Conservation (phyloP, 2,329 filamentous ascomycete species). For the Aureobasidium sp. region DNA sequence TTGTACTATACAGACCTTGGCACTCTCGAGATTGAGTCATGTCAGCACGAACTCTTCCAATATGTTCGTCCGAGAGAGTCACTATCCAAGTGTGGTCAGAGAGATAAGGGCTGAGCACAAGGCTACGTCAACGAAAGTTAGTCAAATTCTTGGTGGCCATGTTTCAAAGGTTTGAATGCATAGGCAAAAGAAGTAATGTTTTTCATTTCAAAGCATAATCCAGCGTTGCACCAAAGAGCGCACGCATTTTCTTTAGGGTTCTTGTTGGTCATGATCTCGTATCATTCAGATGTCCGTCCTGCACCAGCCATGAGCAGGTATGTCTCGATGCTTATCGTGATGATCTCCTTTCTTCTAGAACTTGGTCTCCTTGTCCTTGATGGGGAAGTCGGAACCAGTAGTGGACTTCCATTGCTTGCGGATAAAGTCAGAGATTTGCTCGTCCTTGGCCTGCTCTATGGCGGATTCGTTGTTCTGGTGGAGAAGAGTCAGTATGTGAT, state of each 20-base stretch:
- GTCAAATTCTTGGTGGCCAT: no score
- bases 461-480: conserved; percentile 57
- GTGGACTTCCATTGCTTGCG: conserved; percentile 58
- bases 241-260: neutral
- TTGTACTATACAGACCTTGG: no score
- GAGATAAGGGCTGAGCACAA: no score
- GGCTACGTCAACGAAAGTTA: no score
- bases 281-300: neutral
- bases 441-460: conserved; percentile 74
- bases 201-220: neutral
- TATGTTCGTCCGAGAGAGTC: no score
- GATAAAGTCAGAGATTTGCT: conserved; percentile 64
- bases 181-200: neutral
- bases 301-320: neutral
- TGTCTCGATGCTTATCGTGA: neutral
- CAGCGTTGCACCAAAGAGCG: neutral
- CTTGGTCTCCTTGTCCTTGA: conserved; percentile 56
- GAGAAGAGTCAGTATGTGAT: neutral
- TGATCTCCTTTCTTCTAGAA: neutral
- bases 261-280: neutral
- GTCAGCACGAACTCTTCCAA: no score
- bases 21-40: no score
- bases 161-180: neutral
- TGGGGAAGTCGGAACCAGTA: conserved; percentile 60
- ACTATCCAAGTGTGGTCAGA: no score